A percentile compares a stretch with the other conserved stretches of the same genome.
Evolutionary conservation across 148 eudicot genomes (phyloP).

Genomic region (Rhododendron mucronatum): DNA sequence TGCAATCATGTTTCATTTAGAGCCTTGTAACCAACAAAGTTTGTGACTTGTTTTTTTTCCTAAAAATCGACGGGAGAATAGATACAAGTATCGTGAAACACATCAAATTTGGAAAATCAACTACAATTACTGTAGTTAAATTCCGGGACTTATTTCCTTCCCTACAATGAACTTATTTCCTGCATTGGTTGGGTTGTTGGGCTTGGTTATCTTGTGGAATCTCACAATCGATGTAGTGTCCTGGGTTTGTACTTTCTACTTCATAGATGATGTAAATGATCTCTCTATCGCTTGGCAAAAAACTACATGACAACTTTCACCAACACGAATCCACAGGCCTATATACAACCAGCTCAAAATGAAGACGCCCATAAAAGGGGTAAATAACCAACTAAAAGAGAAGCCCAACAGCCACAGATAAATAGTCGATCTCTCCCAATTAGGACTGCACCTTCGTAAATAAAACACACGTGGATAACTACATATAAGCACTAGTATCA

Average conservation of each 20-base stretch:
- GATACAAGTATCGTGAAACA: neutral
- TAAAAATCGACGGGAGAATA: neutral
- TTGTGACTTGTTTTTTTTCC: neutral
- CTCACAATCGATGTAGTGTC: too few relatives aligned
- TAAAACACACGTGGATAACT: neutral
- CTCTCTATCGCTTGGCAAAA: neutral
- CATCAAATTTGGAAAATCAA: neutral
- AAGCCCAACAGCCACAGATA: neutral
- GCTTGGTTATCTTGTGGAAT: too few relatives aligned
- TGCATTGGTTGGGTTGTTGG: too few relatives aligned
- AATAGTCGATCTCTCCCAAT: neutral
- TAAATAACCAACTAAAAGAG: neutral
- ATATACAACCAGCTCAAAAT: neutral
- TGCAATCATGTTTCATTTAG: neutral
- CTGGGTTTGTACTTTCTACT: too few relatives aligned
- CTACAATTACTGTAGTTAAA: too few relatives aligned
- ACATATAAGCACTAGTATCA: neutral
- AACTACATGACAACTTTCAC: neutral
- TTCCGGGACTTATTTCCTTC: too few relatives aligned
- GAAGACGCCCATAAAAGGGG: neutral
- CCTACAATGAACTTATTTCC: too few relatives aligned
- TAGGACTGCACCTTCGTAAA: neutral
- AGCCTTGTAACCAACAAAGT: neutral
- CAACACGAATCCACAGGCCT: neutral
- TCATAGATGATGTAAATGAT: too few relatives aligned